Base-by-base conservation (phyloP, 176 grass and related monocot genomes). In the Lolium perenne region DNA sequence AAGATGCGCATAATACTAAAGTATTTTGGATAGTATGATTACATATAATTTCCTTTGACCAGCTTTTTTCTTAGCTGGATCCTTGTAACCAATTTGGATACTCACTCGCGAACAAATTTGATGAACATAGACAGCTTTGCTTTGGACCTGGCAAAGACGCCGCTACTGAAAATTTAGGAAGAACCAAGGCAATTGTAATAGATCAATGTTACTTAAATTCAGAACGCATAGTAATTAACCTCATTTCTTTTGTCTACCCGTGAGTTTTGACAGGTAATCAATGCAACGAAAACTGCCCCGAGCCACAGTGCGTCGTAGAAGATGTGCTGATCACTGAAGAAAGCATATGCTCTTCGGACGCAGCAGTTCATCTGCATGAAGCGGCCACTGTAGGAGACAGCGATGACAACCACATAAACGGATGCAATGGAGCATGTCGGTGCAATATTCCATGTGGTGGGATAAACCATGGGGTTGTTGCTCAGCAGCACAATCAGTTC, bases 401-500 rank as follows among this genome's bases (percentile, higher is more conserved):
- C 17, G 7, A 64, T 80, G 87, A 43, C 38, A 74, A 15, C 56
- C 82, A 74, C 15, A 38, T 56, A 53, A 74, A 38, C 53, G 47
- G 41, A 12, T 48, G 53, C 22, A 66, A 50, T 59, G 61, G 80
- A 77, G 38, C 32, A 38, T 40, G 48, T 71, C 74, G 71, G 25
- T 83, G 77, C 63, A 83, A 22, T 51, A 16, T 17, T 10, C 49
- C 16, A 59, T 11, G 38, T 10, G 16, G 60, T 41, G 35, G 59
- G 59, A 23, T 38, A 3, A 82, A 79, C 21, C 74, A 83, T 79
- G 74, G 73, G 26, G 40, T 60, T 26, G 74, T 83, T 40, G 47
- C 77, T 16, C 18, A 70, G 38, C 57, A 75, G 41, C 75, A 16
- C 47, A 75, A 66, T 35, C 55, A 47, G 60, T 83, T 20, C 51